Evolutionary conservation across 805 yeast genomes (phyloP).

Genomic region (Pichia deserticola): DNA sequence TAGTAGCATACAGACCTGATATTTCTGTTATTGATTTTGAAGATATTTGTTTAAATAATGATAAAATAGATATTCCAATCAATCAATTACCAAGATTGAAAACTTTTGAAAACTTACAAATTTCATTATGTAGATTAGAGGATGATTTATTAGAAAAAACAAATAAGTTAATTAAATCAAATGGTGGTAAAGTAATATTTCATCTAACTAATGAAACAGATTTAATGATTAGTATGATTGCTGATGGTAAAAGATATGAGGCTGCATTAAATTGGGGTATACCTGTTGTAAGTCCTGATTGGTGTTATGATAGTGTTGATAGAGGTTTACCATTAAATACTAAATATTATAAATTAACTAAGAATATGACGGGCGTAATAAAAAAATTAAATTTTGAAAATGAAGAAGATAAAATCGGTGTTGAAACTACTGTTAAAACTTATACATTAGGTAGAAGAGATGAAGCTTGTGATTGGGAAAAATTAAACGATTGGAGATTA

Average conservation of each 20-base stretch:
- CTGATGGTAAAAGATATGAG: constrained; percentile 45
- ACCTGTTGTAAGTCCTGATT: constrained; percentile 48
- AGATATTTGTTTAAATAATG: constrained; percentile 47
- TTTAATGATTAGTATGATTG: constrained; percentile 42
- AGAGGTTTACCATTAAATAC: constrained; percentile 37
- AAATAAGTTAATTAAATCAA: constrained; percentile 24
- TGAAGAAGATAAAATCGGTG: constrained; percentile 5
- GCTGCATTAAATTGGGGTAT: constrained; percentile 48
- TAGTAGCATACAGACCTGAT: constrained; percentile 46
- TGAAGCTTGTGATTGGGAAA: constrained; percentile 15
- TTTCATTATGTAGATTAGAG: constrained; percentile 32
- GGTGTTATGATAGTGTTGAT: constrained; percentile 40
- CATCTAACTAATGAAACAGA: constrained; percentile 39
- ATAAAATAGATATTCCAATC: constrained; percentile 16
- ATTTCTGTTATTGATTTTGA: constrained; percentile 45
- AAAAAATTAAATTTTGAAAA: constrained; percentile 16
- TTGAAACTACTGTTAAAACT: constrained; percentile 8
- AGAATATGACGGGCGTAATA: constrained; percentile 35
- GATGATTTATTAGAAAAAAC: constrained; percentile 21
- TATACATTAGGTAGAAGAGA: constrained; percentile 11
- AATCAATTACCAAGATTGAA: constrained; percentile 21
- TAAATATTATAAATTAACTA: constrained; percentile 31
- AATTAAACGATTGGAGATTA: constrained; percentile 10
- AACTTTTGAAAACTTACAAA: constrained; percentile 35
- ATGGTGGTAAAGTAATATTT: constrained; percentile 46